These are phyloP conservation scores for Pseudogymnoascus verrucosus DNA, from an alignment of 2,329 filamentous ascomycete species.

Conservation along the genomic window DNA sequence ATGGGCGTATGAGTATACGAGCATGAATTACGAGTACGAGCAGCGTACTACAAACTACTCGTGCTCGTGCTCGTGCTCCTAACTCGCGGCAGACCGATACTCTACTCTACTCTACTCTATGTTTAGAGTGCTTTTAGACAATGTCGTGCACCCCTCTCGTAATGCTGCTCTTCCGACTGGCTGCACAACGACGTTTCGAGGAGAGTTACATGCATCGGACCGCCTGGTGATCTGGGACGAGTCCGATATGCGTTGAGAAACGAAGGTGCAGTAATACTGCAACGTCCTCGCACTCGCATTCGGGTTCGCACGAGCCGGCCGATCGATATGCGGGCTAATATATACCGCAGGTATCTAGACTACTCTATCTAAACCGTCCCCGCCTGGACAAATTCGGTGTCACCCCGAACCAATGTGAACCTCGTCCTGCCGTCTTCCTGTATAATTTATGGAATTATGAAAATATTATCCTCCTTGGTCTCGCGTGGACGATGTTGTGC, in stretches of 20 bases:
- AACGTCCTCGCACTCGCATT: slow-evolving; percentile 1
- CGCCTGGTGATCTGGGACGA: background rate
- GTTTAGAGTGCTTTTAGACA: background rate
- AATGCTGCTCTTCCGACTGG: background rate
- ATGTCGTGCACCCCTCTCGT: background rate
- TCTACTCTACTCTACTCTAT: background rate
- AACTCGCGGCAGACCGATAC: background rate
- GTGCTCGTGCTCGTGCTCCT: background rate
- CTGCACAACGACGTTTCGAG: background rate
- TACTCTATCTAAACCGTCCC: background rate
- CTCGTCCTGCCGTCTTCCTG: background rate
- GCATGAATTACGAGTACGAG: background rate
- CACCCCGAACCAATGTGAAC: background rate
- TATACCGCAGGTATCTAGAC: background rate
- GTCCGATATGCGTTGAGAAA: background rate
- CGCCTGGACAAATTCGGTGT: background rate
- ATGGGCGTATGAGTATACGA: background rate
- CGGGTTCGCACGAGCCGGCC: background rate
- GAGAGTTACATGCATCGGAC: background rate
- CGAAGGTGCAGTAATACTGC: background rate
- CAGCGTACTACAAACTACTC: background rate
- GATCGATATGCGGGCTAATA: slow-evolving; percentile 2
- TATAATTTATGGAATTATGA: slow-evolving; percentile 8
- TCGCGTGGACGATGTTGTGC: background rate
- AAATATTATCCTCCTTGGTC: background rate